Evolutionary conservation across 768 basidiomycete genomes (phyloP).

Genomic region (Naematelia encephala): DNA sequence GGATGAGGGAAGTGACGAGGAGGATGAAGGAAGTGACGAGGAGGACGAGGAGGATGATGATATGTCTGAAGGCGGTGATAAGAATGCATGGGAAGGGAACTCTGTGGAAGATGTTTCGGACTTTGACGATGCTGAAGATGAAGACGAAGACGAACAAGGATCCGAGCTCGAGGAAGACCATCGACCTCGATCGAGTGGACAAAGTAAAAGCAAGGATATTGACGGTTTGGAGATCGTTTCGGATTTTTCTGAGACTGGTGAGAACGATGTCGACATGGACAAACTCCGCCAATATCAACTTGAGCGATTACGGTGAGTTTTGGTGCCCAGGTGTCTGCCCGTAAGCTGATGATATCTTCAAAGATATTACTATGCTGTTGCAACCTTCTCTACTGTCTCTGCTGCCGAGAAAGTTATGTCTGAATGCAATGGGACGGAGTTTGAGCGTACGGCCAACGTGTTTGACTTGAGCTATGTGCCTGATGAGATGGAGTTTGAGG

Average conservation of each 20-base stretch:
- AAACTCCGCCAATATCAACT: conserved; percentile 86
- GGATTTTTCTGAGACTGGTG: conserved; percentile 45
- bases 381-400: conserved; percentile 74
- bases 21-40: conserved; percentile 29
- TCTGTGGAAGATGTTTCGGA: conserved; percentile 1
- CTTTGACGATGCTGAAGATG: neutral
- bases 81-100: conserved; percentile 29
- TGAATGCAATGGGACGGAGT: conserved; percentile 89
- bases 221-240: conserved; percentile 52
- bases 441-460: conserved; percentile 93
- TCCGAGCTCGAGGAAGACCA: conserved; percentile 57
- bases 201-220: conserved; percentile 31
- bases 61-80: conserved; percentile 29
- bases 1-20: conserved; percentile 19
- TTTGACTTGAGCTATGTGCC: conserved; percentile 94
- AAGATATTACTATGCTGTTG: conserved; percentile 96
- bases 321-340: neutral
- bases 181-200: conserved; percentile 58
- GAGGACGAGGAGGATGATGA: conserved; percentile 24
- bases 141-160: conserved; percentile 26
- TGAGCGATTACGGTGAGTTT: conserved; percentile 75
- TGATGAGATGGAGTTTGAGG: conserved; percentile 79
- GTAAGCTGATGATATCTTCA: conserved; percentile 9
- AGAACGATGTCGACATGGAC: conserved; percentile 80
- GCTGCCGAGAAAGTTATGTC: conserved; percentile 74